Conservation (phyloP, 106 monocot species). For the Iris macrosiphon region DNA sequence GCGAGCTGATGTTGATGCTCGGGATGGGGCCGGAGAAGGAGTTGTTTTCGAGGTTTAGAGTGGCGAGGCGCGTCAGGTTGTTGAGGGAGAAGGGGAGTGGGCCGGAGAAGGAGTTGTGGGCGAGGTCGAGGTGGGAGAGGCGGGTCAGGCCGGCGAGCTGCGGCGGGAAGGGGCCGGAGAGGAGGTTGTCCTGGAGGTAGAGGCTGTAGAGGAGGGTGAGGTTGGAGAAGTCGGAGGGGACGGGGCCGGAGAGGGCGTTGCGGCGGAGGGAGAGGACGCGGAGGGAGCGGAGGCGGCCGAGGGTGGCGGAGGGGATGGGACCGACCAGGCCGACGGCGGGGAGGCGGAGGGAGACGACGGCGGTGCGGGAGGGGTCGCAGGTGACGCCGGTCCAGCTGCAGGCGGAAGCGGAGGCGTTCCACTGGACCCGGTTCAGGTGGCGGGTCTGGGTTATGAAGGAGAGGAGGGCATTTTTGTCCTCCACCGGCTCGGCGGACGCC, state of each 20-base stretch:
- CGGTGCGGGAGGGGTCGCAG: slow-evolving; percentile 28
- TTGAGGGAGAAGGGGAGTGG: slow-evolving; percentile 61
- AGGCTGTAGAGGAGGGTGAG: slow-evolving; percentile 50
- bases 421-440: slow-evolving; percentile 38
- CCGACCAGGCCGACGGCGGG: slow-evolving; percentile 66
- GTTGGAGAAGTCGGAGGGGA: slow-evolving; percentile 50
- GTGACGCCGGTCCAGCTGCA: slow-evolving; percentile 61
- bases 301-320: slow-evolving; percentile 34
- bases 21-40: slow-evolving; percentile 49
- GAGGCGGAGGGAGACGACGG: slow-evolving; percentile 54
- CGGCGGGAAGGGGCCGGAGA: slow-evolving; percentile 51
- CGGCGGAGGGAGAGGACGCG: slow-evolving; percentile 74
- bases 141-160: slow-evolving; percentile 16
- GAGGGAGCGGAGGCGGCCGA: slow-evolving; percentile 47
- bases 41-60: slow-evolving; percentile 45
- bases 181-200: slow-evolving; percentile 59
- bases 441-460: slow-evolving; percentile 32
- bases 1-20: slow-evolving; percentile 31
- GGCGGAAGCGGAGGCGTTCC: slow-evolving; percentile 34
- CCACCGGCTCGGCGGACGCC: slow-evolving; percentile 24
- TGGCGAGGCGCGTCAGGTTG: slow-evolving; percentile 40
- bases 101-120: slow-evolving; percentile 48
- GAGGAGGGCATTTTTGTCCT: slow-evolving; percentile 34
- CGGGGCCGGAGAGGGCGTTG: slow-evolving; percentile 55
- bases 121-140: slow-evolving; percentile 52